Base-by-base conservation (phyloP, 805 yeast species). In the Cyberlindnera xishuangbannaensis region DNA sequence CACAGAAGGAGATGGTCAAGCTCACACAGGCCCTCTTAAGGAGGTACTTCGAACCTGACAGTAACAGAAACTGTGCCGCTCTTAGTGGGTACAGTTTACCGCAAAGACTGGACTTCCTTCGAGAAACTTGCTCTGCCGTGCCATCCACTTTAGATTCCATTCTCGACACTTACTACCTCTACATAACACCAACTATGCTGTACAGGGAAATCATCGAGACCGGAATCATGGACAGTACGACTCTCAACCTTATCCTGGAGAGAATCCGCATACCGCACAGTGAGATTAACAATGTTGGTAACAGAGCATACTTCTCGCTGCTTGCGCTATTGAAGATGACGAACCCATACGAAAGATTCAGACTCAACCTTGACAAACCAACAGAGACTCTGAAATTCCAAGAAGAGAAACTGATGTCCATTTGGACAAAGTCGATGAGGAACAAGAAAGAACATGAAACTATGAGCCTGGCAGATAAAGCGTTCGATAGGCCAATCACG, bases 321-420 rank as follows among this genome's bases (percentile, higher is more conserved):
- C 7, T 40, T 19, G 38, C 41, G 11, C 25, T 41, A 6, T 17
- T 47, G 11, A 39, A 42, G 11, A 11, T 47, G 23, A 12, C 42
- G n/a, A 36, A 45, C 27, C 51, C 51, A 7, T 41, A 43, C 22
- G 37, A 40, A 16, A 25, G 51, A 20, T 25, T 37, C 10, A 32
- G 30, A n/a, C 30, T 39, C 27, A 34, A 38, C 14, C 25, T 45
- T 6, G 50, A 47, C 22, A 33, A 38, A 18, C 32, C 41, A 7
- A 5, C 30, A 12, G 42, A 33, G 10, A 41, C 36, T 11, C 13
- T 43, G 9, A 41, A 31, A 18, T 43, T 28, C 31, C 41, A 44
- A 34, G 45, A 42, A 32, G 13, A 23, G 15, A 27, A 28, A 18
- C 11, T 42, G 15, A 27, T 34, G n/a, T 13, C 25, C 9, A 40